Base-by-base conservation (phyloP, 257 asterid genomes). In the Oldenlandia corymbosa region DNA sequence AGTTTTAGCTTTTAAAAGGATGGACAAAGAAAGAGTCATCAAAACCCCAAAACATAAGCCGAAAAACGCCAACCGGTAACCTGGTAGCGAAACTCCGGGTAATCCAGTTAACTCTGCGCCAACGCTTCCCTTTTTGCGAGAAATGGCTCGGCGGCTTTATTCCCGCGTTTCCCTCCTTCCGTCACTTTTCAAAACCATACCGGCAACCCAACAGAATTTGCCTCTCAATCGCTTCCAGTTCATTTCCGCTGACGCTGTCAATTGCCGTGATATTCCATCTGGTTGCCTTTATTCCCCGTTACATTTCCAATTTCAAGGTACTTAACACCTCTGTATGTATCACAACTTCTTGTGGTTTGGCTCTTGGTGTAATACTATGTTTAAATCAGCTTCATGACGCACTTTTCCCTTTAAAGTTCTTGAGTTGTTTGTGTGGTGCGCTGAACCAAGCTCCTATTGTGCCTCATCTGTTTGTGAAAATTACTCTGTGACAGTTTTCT, bases 251-350 rank as follows among this genome's bases (percentile, higher is more conserved):
- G 11, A 45, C 8, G 3, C 46, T 31, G 23, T 37, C 42, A 2
- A 10, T 47, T 49, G 27, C 27, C 36, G 13, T 26, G 31, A 27
- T 13, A 20, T 58, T 16, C 64, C 11, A 2, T 57, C 36, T 60
- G 57, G 73, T 23, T 73, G 52, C 55, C 28, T 17, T 17, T 39
- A 36, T 42, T 74, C 80, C 31, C 10, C 58, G 21, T 66, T 58
- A 1, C 18, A 27, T 34, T 54, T 54, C 51, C 75, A 74, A 54
- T 16, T 58, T 48, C 85, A 76, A 77, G 88, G 90, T 81, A 18
- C 16, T 7, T 11, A 37, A n/a, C n/a, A n/a, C n/a, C n/a, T n/a
- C n/a, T n/a, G n/a, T n/a, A n/a, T n/a, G n/a, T n/a, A n/a, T n/a
- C n/a, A n/a, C n/a, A n/a, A n/a, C n/a, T n/a, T n/a, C n/a, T n/a